Percentiles rank a stretch among this genome's conserved stretches.
Evolutionary conservation across 257 asterid species (phyloP).

Genomic region (Salvia miltiorrhiza): DNA sequence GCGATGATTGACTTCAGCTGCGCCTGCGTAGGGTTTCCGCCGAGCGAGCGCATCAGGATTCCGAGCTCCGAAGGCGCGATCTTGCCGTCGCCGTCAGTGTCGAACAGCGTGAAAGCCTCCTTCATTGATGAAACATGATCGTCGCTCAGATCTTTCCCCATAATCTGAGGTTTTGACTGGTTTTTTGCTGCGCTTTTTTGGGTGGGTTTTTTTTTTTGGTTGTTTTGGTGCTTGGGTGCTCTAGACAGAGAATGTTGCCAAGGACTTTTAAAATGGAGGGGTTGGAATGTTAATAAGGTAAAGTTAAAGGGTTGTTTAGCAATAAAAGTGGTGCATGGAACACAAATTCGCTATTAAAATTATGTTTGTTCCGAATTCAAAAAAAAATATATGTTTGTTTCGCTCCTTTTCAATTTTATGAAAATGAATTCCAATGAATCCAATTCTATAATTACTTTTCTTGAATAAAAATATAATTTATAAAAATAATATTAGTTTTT

Average conservation of each 20-base stretch:
- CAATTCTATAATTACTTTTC: too few species aligned
- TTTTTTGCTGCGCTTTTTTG: not conserved
- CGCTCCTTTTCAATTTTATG: too few species aligned
- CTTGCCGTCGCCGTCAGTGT: slow-evolving; percentile 92
- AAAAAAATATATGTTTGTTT: too few species aligned
- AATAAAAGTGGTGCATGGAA: not conserved
- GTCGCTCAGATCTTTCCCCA: slow-evolving; percentile 94
- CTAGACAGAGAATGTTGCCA: slow-evolving; percentile 3
- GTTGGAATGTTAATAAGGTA: slow-evolving; percentile 12
- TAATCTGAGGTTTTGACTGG: slow-evolving; percentile 12
- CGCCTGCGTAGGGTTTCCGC: slow-evolving; percentile 96
- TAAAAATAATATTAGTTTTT: too few species aligned
- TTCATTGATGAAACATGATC: slow-evolving; percentile 84
- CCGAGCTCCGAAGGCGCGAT: slow-evolving; percentile 90
- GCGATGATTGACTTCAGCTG: slow-evolving; percentile 70
- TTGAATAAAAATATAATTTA: too few species aligned
- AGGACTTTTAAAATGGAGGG: slow-evolving; percentile 21
- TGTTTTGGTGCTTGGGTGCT: not conserved
- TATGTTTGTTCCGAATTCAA: too few species aligned
- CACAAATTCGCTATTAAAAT: too few species aligned
- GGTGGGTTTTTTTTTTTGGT: not conserved
- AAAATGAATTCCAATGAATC: too few species aligned
- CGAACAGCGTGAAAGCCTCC: slow-evolving; percentile 91
- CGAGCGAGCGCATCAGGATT: slow-evolving; percentile 87
- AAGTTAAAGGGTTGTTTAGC: slow-evolving; percentile 3